Conservation (phyloP, 352 stramenopile genomes). For the Blastocystis sp. region DNA sequence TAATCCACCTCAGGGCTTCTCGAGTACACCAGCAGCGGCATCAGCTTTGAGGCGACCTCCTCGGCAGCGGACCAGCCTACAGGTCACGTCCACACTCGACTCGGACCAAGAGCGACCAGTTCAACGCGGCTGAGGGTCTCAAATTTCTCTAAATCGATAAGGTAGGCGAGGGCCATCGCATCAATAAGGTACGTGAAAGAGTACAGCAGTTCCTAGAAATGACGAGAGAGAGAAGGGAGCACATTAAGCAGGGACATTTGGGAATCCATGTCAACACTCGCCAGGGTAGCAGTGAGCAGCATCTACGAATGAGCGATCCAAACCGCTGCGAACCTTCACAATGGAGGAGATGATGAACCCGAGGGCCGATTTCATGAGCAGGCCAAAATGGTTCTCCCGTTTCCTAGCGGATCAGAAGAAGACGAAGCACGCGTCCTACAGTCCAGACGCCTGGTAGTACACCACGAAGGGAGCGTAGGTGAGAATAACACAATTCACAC, state of each 20-base stretch:
- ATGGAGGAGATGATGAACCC: neutral
- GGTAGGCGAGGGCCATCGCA: slow-evolving; percentile 28
- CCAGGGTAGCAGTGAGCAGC: slow-evolving; percentile 14
- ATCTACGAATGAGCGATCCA: neutral
- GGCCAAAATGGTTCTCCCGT: neutral
- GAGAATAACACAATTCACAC: slow-evolving; percentile 39
- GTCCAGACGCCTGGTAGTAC: slow-evolving; percentile 28
- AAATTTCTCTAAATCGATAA: slow-evolving; percentile 29
- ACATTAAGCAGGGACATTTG: slow-evolving; percentile 14
- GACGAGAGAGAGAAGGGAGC: neutral
- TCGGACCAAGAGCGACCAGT: slow-evolving; percentile 1
- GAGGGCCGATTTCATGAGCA: slow-evolving; percentile 6
- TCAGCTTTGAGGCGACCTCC: neutral
- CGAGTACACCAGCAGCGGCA: slow-evolving; percentile 25
- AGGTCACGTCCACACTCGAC: no score
- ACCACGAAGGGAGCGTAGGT: slow-evolving; percentile 7
- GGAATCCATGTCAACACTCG: neutral
- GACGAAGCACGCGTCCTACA: neutral
- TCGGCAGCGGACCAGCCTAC: neutral
- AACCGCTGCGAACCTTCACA: neutral
- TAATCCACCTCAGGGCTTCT: slow-evolving; percentile 28
- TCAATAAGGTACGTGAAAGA: neutral
- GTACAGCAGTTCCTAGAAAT: slow-evolving; percentile 22
- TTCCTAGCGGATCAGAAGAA: slow-evolving; percentile 5
- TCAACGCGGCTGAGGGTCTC: slow-evolving; percentile 23